These are phyloP conservation scores for Phoenix dactylifera DNA, from an alignment of 176 grass and related monocot genomes.

Conservation along the genomic window DNA sequence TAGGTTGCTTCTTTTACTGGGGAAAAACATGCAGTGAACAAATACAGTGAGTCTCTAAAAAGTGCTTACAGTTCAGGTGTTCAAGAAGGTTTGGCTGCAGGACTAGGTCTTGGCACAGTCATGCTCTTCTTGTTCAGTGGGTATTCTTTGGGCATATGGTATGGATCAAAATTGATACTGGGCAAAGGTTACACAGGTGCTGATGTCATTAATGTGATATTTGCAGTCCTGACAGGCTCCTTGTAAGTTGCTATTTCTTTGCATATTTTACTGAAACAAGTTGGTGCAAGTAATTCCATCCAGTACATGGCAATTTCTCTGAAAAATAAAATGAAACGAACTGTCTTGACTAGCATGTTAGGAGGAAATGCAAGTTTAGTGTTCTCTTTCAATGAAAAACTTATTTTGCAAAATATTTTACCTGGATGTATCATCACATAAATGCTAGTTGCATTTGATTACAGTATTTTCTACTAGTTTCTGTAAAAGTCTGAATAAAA, in stretches of 20 bases:
- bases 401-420: no score
- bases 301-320: no score
- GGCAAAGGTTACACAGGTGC: slow-evolving; percentile 71
- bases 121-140: slow-evolving; percentile 95
- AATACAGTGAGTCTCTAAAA: slow-evolving; percentile 66
- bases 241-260: slow-evolving; percentile 52
- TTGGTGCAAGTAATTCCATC: no score
- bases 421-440: no score
- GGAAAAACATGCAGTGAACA: slow-evolving; percentile 75
- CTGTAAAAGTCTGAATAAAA: no score
- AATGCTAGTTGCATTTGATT: no score
- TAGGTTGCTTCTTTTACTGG: slow-evolving; percentile 98
- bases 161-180: slow-evolving; percentile 86
- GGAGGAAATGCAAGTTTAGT: no score
- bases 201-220: slow-evolving; percentile 97
- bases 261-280: background rate
- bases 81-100: slow-evolving; percentile 73
- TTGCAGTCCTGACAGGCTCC: slow-evolving; percentile 91
- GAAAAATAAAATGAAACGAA: no score
- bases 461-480: no score
- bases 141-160: slow-evolving; percentile 97
- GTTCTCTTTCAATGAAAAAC: no score
- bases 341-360: no score
- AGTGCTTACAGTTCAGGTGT: slow-evolving; percentile 69
- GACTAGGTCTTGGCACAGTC: slow-evolving; percentile 74